Evolutionary conservation across 2,329 filamentous ascomycete genomes (phyloP).

Genomic region (Teratosphaeria pseudoeucalypti): DNA sequence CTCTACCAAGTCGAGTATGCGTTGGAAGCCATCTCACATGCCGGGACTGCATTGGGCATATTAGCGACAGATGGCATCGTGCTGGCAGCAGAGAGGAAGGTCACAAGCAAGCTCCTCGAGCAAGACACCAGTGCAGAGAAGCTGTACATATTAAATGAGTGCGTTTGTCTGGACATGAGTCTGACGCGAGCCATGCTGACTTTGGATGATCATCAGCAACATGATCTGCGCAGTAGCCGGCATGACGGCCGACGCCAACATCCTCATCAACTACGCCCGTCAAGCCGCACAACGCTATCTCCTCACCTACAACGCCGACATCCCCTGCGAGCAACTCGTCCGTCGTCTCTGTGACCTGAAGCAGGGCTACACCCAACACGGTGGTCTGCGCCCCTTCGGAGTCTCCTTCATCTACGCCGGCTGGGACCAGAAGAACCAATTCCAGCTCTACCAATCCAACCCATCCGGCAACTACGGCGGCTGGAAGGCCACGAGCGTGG

Average conservation of each 20-base stretch:
- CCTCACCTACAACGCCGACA: constrained; percentile 98
- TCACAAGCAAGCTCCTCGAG: constrained; percentile 97
- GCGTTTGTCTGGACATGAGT: constrained; percentile 27
- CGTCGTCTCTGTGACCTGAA: constrained; percentile 94
- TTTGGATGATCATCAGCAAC: constrained; percentile 54
- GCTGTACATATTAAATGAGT: constrained; percentile 99
- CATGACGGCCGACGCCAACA: constrained; percentile 99
- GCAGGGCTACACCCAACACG: constrained; percentile 98
- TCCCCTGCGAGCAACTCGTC: constrained; percentile 96
- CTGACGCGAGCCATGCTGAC: background rate
- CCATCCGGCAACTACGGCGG: constrained; percentile 97
- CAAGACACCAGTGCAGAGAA: constrained; percentile 99
- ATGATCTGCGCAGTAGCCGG: constrained; percentile 99
- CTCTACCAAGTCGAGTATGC: constrained; percentile 99
- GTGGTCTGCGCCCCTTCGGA: constrained; percentile 93
- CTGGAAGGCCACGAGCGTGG: constrained; percentile 97
- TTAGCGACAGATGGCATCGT: constrained; percentile 97
- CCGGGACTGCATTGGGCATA: constrained; percentile 92
- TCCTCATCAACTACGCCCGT: constrained; percentile 98
- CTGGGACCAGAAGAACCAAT: constrained; percentile 90
- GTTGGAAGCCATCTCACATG: constrained; percentile 95
- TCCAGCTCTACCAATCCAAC: constrained; percentile 98
- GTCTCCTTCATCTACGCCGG: constrained; percentile 99
- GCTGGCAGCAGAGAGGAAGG: constrained; percentile 93
- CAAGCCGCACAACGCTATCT: constrained; percentile 96